Evolutionary conservation across 352 stramenopile genomes (phyloP).

Genomic region (Phytophthora nicotianae): DNA sequence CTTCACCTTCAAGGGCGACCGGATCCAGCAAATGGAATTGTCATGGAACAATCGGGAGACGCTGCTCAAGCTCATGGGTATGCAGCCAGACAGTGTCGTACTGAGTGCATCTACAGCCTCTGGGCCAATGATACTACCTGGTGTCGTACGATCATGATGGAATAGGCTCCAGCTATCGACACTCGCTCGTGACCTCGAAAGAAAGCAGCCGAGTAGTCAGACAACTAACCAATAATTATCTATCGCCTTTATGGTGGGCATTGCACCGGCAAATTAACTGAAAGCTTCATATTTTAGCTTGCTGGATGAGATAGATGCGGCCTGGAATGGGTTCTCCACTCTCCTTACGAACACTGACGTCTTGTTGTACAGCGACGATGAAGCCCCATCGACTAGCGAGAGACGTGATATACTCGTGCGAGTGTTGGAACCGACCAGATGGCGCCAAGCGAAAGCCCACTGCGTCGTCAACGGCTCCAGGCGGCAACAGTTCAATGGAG

Average conservation of each 20-base stretch:
- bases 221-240: constrained; percentile 22
- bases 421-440: constrained; percentile 84
- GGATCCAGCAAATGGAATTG: constrained; percentile 73
- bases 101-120: constrained; percentile 17
- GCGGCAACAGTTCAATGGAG: constrained; percentile 64
- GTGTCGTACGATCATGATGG: constrained; percentile 7
- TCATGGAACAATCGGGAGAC: constrained; percentile 80
- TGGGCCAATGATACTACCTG: constrained; percentile 9
- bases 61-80: constrained; percentile 74
- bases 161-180: constrained; percentile 1
- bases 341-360: constrained; percentile 72
- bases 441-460: constrained; percentile 56
- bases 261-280: constrained; percentile 1
- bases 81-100: constrained; percentile 38
- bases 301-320: constrained; percentile 62
- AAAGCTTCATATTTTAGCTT: neutral
- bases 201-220: constrained; percentile 12
- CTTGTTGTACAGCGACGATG: constrained; percentile 39
- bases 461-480: neutral
- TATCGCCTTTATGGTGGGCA: constrained; percentile 20
- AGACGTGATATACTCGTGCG: constrained; percentile 58
- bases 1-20: constrained; percentile 80
- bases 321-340: constrained; percentile 73
- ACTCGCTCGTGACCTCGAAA: constrained; percentile 15
- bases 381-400: constrained; percentile 54